Base-by-base conservation (phyloP, 1,139 yeast genomes). In the Scheffersomyces insectosa region DNA sequence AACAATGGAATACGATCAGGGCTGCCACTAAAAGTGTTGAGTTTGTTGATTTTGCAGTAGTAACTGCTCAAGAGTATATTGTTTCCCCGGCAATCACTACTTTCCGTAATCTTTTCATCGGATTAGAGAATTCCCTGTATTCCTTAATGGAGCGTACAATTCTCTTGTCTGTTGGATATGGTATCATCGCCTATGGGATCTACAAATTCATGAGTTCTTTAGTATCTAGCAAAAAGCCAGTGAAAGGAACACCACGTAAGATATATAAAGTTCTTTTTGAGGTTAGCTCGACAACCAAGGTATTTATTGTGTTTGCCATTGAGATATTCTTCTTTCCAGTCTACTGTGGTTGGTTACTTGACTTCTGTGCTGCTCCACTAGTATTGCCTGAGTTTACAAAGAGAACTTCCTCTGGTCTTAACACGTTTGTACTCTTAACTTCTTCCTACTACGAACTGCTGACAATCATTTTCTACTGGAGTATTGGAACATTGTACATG, bases 311-410 rank as follows among this genome's bases (percentile, higher is more conserved):
- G 12, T 86, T 91, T 59, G 79, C 85, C 5, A 79, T 89, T 46
- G 99, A 93, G 60, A 75, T 91, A 40, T 75, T 88, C 20, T 71
- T 85, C 6, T 93, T 93, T 68, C 99, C 99, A 0, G 75, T 88
- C 0, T 83, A 83, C 53, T 90, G 97, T 58, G 99, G 99, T 1
- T 66, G 82, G 55, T 74, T 90, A 54, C 64, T 91, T 32, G 93
- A 88, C 54, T 70, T 86, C 46, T 84, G 91, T 10, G 50, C 82
- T 3, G 76, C 83, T 2, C 89, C 93, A 2, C 55, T 84, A 7
- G 54, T 79, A 4, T 58, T 68, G 12, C 50, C 54, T 1, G 34
- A 43, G 3, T 59, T 67, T 41, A 44, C 51, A 7, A 34, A 36
- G 15, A 39, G 33, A 9, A 38, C 42, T 5, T 36, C 43, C 3